Conservation (phyloP, 805 yeast species). For the Myxozyma mucilagina region DNA sequence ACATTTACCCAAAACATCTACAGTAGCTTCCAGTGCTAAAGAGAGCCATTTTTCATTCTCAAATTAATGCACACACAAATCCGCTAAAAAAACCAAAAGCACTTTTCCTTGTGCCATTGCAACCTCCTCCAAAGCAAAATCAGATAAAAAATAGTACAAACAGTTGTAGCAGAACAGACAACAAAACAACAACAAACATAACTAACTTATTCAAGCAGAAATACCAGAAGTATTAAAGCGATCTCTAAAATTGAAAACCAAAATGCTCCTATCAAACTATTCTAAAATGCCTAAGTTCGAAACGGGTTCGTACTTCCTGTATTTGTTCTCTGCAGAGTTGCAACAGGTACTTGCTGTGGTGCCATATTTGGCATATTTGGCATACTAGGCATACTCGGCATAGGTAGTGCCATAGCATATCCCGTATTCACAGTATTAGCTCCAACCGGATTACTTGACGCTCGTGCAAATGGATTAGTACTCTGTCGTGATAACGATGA, state of each 20-base stretch:
- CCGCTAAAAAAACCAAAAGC: neutral
- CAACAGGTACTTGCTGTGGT: neutral
- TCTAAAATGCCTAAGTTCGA: neutral
- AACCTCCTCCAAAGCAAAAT: neutral
- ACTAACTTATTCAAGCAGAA: neutral
- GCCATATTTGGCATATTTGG: neutral
- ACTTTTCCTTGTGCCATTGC: neutral
- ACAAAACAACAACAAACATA: neutral
- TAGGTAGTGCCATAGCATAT: neutral
- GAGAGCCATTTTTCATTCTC: neutral
- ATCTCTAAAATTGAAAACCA: neutral
- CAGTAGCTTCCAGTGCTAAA: neutral
- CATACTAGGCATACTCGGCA: neutral
- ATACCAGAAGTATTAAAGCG: no score
- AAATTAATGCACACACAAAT: neutral
- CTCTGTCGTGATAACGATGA: neutral
- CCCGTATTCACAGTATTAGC: neutral
- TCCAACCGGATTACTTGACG: neutral
- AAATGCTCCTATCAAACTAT: neutral
- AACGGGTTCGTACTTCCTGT: constrained; percentile 22
- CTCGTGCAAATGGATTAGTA: constrained; percentile 3
- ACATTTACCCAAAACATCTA: neutral
- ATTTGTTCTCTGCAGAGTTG: neutral
- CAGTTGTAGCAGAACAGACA: neutral
- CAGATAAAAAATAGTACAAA: neutral